Evolutionary conservation across 495 filamentous ascomycete species (phyloP), one percentile per base, ranked within the genome.

Genomic region (Neohortaea acidophila): DNA sequence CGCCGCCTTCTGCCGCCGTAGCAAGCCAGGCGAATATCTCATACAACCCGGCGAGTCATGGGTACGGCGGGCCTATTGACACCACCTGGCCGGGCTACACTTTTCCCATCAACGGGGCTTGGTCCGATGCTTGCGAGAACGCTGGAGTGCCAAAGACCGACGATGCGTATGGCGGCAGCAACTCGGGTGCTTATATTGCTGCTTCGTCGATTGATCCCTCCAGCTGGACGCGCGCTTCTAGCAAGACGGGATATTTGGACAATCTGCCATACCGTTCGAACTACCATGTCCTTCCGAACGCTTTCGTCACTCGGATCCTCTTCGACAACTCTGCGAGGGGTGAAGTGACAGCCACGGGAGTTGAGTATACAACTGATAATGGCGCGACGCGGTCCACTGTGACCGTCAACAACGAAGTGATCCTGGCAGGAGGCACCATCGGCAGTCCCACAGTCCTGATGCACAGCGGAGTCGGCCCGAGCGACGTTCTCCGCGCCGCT

Each of bases 341-440:
- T 27, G 33, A 30, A 19, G 12, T 25, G 3, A 24, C 26, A 28
- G 45, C 45, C 5, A 48, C 39, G 11, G 45, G 45, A n/a, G 38
- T 48, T 6, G 44, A 29, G 2, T 24, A 44, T 19, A 11, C 31
- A 12, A 21, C 43, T 38, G 44, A 39, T 5, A 33, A 21, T n/a
- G n/a, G n/a, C n/a, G n/a, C n/a, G n/a, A n/a, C n/a, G n/a, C n/a
- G n/a, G n/a, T n/a, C n/a, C 10, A 25, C 27, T 22, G 36, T 73
- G 21, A 47, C 1, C 28, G 36, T 60, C 1, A 48, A 41, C 0
- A 58, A 55, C 30, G 55, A 60, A 35, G 55, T 60, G 40, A 57
- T 58, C 17, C 21, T 56, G 2, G 42, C 47, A 12, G 55, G 45
- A 15, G 53, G 57, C 12, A 38, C 50, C 3, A 47, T 60, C 41